Conservation (phyloP, 768 basidiomycete species). For the Kwoniella sp. region DNA sequence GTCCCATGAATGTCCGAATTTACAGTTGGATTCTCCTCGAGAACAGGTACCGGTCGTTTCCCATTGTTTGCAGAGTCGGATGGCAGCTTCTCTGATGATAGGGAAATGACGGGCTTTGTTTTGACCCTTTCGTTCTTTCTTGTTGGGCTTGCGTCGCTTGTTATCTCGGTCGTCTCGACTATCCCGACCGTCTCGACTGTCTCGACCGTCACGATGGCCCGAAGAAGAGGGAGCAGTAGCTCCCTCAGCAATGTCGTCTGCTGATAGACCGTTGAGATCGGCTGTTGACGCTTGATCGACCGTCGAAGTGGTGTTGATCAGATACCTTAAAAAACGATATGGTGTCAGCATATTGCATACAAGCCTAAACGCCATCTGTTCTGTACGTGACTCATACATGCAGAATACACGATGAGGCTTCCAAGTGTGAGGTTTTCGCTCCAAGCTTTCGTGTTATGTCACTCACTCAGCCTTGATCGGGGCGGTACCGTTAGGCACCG, state of each 20-base stretch:
- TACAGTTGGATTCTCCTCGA: conserved; percentile 60
- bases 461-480: conserved; percentile 54
- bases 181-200: background rate
- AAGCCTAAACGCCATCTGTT: too few species aligned
- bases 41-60: conserved; percentile 69
- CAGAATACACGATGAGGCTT: too few species aligned
- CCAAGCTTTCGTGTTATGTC: background rate
- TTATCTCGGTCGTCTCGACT: conserved; percentile 28
- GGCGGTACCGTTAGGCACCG: conserved; percentile 35
- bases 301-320: conserved; percentile 21
- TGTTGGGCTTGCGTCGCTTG: conserved; percentile 48
- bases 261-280: conserved; percentile 32
- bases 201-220: background rate
- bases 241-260: conserved; percentile 49
- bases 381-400: too few species aligned
- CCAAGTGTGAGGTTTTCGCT: too few species aligned
- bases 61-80: conserved; percentile 79
- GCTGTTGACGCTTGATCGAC: conserved; percentile 23
- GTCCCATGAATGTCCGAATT: conserved; percentile 73
- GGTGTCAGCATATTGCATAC: background rate
- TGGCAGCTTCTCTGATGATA: conserved; percentile 69
- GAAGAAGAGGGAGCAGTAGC: conserved; percentile 1
- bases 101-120: conserved; percentile 82
- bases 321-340: conserved; percentile 19
- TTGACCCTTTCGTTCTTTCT: conserved; percentile 61